Conservation (phyloP, 345 rosid genomes). For the Durio zibethinus region DNA sequence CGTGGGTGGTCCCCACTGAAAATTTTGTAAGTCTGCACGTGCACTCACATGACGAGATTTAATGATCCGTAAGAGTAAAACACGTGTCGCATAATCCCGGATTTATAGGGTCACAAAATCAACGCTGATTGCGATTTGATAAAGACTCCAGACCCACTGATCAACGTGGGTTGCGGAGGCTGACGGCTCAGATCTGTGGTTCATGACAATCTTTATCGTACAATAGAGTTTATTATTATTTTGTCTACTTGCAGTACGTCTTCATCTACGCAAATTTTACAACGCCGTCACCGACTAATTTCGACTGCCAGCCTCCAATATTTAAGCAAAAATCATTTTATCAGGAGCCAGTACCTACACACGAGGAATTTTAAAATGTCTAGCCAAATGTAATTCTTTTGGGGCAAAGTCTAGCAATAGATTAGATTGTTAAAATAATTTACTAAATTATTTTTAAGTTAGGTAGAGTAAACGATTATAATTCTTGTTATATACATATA, state of each 20-base stretch:
- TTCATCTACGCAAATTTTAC: neutral
- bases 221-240: too few species aligned
- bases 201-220: neutral
- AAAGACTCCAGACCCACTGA: neutral
- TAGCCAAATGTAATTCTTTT: too few species aligned
- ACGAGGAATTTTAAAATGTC: neutral
- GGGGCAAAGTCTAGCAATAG: neutral
- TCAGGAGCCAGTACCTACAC: too few species aligned
- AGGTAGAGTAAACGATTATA: too few species aligned
- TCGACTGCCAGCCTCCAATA: neutral
- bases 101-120: slow-evolving; percentile 24
- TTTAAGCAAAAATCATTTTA: too few species aligned
- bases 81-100: slow-evolving; percentile 26
- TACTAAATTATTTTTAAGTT: too few species aligned
- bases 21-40: slow-evolving; percentile 49
- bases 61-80: neutral
- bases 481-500: too few species aligned
- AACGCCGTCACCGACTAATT: neutral
- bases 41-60: slow-evolving; percentile 53
- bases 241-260: too few species aligned
- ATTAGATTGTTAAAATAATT: too few species aligned
- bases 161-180: slow-evolving; percentile 18
- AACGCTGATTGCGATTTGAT: slow-evolving; percentile 29
- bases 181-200: slow-evolving; percentile 25
- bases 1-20: slow-evolving; percentile 43